A percentile compares a stretch with the other conserved stretches of the same genome.
These are phyloP conservation scores for Elsinoe batatas DNA, from an alignment of 2,329 filamentous ascomycete genomes.

Conservation along the genomic window DNA sequence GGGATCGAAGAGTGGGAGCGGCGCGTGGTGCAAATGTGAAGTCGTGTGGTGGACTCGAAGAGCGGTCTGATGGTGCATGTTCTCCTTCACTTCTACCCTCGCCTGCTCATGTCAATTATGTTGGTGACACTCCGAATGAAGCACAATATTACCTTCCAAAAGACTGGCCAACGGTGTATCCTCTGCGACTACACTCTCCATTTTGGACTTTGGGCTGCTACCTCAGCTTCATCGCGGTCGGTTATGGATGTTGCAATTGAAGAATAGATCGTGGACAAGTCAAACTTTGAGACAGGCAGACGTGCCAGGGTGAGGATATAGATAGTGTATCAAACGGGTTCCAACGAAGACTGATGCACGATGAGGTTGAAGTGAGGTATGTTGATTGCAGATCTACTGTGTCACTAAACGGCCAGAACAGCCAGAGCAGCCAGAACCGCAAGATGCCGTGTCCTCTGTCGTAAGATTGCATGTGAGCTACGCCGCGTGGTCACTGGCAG, in stretches of 20 bases:
- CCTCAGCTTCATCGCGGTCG: conserved; percentile 1
- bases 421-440: not conserved
- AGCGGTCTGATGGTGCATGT: conserved; percentile 12
- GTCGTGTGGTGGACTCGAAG: conserved; percentile 8
- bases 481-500: not conserved
- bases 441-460: not conserved
- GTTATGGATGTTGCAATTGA: not conserved
- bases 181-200: conserved; percentile 84
- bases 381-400: not conserved
- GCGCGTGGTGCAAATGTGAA: conserved; percentile 13
- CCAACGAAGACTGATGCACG: not conserved
- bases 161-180: conserved; percentile 82
- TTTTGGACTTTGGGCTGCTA: conserved; percentile 29
- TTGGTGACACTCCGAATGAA: not conserved
- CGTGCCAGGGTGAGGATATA: not conserved
- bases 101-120: conserved; percentile 19
- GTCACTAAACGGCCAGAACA: conserved; percentile 1
- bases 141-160: conserved; percentile 59
- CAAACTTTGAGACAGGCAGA: not conserved
- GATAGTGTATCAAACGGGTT: conserved; percentile 5
- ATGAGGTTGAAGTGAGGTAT: conserved; percentile 1
- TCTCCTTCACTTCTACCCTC: conserved; percentile 22
- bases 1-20: conserved; percentile 38
- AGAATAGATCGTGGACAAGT: not conserved
- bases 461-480: conserved; percentile 10